Percentiles rank a stretch among this genome's conserved stretches.
These are phyloP conservation scores for Scalesia atractyloides DNA, from an alignment of 129 eudicot species.

Conservation along the genomic window DNA sequence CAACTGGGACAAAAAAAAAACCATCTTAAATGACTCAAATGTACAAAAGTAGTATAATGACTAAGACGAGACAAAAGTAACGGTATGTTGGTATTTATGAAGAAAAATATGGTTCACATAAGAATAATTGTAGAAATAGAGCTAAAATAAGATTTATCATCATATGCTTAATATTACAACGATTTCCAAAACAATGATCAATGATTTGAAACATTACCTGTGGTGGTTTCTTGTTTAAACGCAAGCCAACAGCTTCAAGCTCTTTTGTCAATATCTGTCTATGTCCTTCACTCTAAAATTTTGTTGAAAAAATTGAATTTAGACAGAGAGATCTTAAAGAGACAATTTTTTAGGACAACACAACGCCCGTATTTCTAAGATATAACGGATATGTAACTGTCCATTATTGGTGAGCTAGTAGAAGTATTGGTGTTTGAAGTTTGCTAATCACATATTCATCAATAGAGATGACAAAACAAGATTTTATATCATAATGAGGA, in stretches of 20 bases:
- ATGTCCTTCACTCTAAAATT: conserved; percentile 90
- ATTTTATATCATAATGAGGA: conserved; percentile 20
- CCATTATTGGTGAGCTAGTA: neutral
- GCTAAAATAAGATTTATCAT: neutral
- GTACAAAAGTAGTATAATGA: neutral
- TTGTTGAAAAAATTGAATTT: neutral
- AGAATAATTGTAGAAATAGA: neutral
- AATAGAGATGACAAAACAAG: conserved; percentile 12
- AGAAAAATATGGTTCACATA: conserved; percentile 5
- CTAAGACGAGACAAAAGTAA: neutral
- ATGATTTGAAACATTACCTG: conserved; percentile 51
- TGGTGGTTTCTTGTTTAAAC: conserved; percentile 94
- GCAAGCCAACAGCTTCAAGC: conserved; percentile 99
- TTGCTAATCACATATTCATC: conserved; percentile 14
- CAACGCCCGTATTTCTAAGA: neutral
- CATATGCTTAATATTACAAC: conserved; percentile 3
- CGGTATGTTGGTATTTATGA: neutral
- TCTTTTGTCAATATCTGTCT: conserved; percentile 94
- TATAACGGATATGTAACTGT: neutral
- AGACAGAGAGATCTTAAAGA: conserved; percentile 8
- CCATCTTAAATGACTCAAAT: neutral
- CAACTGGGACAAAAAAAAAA: neutral
- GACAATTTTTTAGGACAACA: neutral
- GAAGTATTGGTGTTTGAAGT: neutral
- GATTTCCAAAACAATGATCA: neutral